Percentiles rank a stretch among this genome's conserved stretches.
phyloP scores from a whole-genome alignment of 306 rosid genomes.

The Neltuma alba region DNA sequence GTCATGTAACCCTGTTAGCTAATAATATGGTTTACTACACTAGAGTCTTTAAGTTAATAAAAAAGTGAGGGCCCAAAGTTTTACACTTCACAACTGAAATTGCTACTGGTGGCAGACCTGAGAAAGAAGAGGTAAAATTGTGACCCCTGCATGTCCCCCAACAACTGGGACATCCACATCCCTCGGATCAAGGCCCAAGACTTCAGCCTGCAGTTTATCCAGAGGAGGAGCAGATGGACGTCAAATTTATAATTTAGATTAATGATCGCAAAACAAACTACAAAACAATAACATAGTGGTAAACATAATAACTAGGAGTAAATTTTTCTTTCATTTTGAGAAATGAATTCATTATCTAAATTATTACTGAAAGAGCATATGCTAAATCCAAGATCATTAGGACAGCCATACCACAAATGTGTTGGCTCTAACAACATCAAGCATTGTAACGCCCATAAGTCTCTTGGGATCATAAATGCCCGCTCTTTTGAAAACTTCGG shows the following conservation, averaged over 20 bases:
- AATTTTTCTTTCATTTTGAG: conserved; percentile 10
- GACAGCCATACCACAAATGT: conserved; percentile 80
- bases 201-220: conserved; percentile 72
- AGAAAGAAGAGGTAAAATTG: conserved; percentile 94
- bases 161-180: conserved; percentile 93
- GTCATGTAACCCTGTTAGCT: conserved; percentile 13
- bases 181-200: conserved; percentile 84
- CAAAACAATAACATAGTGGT: conserved; percentile 4
- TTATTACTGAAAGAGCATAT: conserved; percentile 10
- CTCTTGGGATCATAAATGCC: conserved; percentile 85
- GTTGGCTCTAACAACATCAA: conserved; percentile 93
- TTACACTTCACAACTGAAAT: conserved; percentile 18
- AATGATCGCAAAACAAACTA: conserved; percentile 5
- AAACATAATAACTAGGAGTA: conserved; percentile 2
- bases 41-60: neutral
- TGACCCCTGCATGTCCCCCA: conserved; percentile 95
- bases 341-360: conserved; percentile 23
- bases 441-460: conserved; percentile 92
- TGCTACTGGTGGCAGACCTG: conserved; percentile 57
- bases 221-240: conserved; percentile 14
- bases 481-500: conserved; percentile 89
- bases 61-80: conserved; percentile 6
- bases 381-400: conserved; percentile 16
- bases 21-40: neutral
- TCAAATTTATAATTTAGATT: neutral